Percentiles rank a stretch among this genome's conserved stretches.
Conservation (phyloP, 1,284 basidiomycete genomes). For the Stereum hirsutum region DNA sequence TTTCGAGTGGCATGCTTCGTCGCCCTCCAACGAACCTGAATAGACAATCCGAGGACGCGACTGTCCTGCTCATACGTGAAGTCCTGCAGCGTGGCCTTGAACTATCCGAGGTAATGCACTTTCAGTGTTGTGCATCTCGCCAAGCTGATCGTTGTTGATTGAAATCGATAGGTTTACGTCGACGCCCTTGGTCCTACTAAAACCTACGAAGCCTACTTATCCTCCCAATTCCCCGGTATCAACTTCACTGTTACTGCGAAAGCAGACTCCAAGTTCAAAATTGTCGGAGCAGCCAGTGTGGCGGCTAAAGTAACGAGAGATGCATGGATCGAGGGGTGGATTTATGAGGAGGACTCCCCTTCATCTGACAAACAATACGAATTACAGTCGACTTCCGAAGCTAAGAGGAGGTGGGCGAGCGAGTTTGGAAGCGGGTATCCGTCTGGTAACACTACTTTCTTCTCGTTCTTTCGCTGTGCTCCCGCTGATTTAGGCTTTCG, state of each 20-base stretch:
- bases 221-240: slow-evolving; percentile 73
- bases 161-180: slow-evolving; percentile 72
- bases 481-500: not conserved
- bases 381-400: slow-evolving; percentile 4
- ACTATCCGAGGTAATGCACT: slow-evolving; percentile 77
- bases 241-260: slow-evolving; percentile 87
- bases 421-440: slow-evolving; percentile 81
- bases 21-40: slow-evolving; percentile 85
- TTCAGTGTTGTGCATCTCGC: not conserved
- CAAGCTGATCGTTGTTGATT: not conserved
- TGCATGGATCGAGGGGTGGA: slow-evolving; percentile 83
- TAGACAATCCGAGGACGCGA: slow-evolving; percentile 88
- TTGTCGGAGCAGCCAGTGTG: slow-evolving; percentile 94
- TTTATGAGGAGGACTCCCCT: slow-evolving; percentile 50
- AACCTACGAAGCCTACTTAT: slow-evolving; percentile 78
- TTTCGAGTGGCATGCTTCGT: slow-evolving; percentile 87
- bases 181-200: slow-evolving; percentile 89
- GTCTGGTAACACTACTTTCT: slow-evolving; percentile 42
- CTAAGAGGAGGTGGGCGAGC: slow-evolving; percentile 25
- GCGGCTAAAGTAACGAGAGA: slow-evolving; percentile 96
- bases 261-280: slow-evolving; percentile 92
- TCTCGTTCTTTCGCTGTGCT: slow-evolving; percentile 4
- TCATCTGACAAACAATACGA: not conserved
- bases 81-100: slow-evolving; percentile 76
- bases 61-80: slow-evolving; percentile 79